Base-by-base conservation (phyloP, 495 filamentous ascomycete genomes). In the Tuber melanosporum region DNA sequence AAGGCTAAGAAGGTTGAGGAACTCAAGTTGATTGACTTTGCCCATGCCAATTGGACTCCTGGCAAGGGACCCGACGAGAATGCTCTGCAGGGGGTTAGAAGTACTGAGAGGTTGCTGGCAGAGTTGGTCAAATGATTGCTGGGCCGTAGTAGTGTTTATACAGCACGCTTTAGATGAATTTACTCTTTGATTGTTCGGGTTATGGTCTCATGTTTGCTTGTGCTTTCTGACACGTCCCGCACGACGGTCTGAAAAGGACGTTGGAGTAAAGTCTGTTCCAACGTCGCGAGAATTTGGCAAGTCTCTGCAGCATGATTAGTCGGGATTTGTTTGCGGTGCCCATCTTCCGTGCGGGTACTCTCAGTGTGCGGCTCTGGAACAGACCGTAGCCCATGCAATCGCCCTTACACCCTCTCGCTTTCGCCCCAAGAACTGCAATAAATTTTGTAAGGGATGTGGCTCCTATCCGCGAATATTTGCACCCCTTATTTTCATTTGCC, bases 21-120 rank as follows among this genome's bases (percentile, higher is more conserved):
- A 47, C 87, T 97, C 74, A 95, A 96, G 83, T 85, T 99, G 79
- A 98, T 99, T 78, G 95, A 99, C 84, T 99, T 99, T 86, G 95
- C 95, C 36, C 95, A 99, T 85, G 95, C 95, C 32, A 85, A 86
- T 43, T 99, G 93, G 92, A 91, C 89, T 5, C 93, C 94, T 3
- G 94, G 94, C 10, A 84, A 91, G 79, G 95, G 94, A 0, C 92
- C 92, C 1, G 95, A 99, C 84, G 91, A 96, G 85, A 98, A 98
- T 83, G 83, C 88, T 17, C 85, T 98, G 43, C 85, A 85, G 39
- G 95, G 95, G 0, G 88, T 99, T 75, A 87, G 90, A 82, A 96
- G 88, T 83, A 84, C 94, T 14, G 87, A 88, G 74, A 89, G 89
- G 79, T 89, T 97, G 41, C 89, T 98, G 75, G 85, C 89, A 72